Percentiles rank a stretch among this genome's conserved stretches.
Conservation (phyloP, 2,329 filamentous ascomycete genomes). For the Stenocarpella maydis region DNA sequence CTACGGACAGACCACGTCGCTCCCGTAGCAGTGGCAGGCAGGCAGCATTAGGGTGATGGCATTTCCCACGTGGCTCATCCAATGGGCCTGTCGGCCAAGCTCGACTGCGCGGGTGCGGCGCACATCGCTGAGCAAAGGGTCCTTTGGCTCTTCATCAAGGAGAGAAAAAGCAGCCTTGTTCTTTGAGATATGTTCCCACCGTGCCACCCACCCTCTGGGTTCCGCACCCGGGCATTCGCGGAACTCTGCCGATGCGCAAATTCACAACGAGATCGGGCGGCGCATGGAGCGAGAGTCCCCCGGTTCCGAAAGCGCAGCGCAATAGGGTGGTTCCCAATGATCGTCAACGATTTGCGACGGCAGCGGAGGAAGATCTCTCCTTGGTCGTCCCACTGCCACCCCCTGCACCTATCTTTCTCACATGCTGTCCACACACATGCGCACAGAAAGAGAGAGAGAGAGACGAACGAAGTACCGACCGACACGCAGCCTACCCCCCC, state of each 20-base stretch:
- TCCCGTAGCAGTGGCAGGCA: no score
- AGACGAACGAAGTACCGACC: not conserved
- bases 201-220: not conserved
- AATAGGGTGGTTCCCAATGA: conserved; percentile 19
- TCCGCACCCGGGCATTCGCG: conserved; percentile 19
- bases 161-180: conserved; percentile 2
- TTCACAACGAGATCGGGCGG: conserved; percentile 12
- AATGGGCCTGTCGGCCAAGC: conserved; percentile 14
- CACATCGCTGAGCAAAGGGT: not conserved
- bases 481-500: no score
- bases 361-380: not conserved
- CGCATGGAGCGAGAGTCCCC: not conserved
- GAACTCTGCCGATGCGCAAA: conserved; percentile 20
- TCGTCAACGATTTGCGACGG: conserved; percentile 19
- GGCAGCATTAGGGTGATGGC: not conserved
- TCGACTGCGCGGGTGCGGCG: conserved; percentile 4
- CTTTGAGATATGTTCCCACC: not conserved
- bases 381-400: not conserved
- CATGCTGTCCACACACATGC: not conserved
- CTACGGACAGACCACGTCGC: conserved; percentile 5
- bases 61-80: not conserved
- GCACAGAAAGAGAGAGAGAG: not conserved
- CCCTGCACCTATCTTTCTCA: not conserved
- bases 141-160: not conserved
- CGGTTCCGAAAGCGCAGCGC: conserved; percentile 22